These are phyloP conservation scores for Beauveria sp. DNA, from an alignment of 2,329 filamentous ascomycete species.

Conservation along the genomic window DNA sequence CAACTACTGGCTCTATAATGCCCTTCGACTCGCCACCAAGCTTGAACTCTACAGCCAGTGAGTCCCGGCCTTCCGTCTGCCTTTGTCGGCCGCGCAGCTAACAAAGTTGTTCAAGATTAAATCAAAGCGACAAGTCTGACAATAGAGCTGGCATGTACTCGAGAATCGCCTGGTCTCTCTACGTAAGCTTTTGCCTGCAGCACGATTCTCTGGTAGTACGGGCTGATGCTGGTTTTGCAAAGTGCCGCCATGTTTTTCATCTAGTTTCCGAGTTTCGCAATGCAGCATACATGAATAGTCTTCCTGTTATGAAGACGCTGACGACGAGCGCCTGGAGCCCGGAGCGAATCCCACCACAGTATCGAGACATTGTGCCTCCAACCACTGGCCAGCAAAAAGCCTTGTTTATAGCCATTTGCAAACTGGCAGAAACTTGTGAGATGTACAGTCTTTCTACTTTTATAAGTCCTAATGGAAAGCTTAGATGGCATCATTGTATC, in stretches of 20 bases:
- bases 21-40: not conserved
- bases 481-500: not conserved
- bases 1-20: conserved; percentile 8
- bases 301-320: not conserved
- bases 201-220: not conserved
- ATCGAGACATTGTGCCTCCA: not conserved
- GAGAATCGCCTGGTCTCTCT: not conserved
- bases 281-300: not conserved
- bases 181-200: not conserved
- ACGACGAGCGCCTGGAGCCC: not conserved
- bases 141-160: not conserved
- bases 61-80: not conserved
- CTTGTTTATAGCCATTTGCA: not conserved
- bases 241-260: not conserved
- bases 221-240: not conserved
- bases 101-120: not conserved
- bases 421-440: not conserved
- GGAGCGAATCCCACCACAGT: not conserved
- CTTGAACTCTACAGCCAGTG: conserved; percentile 5
- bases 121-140: not conserved
- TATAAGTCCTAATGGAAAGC: not conserved
- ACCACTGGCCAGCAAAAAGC: not conserved
- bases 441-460: not conserved
- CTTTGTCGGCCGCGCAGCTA: not conserved
- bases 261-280: conserved; percentile 2